These are phyloP conservation scores for Areca catechu DNA, from an alignment of 176 grass and related monocot genomes.

Conservation along the genomic window DNA sequence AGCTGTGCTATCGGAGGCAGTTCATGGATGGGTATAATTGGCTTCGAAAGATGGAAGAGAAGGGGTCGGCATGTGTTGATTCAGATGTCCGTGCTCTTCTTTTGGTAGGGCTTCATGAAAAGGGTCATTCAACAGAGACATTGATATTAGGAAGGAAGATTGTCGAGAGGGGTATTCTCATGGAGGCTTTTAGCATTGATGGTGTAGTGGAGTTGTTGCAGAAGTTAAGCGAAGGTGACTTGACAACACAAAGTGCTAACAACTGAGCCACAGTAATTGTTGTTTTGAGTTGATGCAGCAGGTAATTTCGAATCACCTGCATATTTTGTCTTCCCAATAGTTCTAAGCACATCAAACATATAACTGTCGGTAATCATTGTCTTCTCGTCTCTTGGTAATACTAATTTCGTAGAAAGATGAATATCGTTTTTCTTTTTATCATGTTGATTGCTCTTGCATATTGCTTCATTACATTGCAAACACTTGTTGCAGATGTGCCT, in stretches of 20 bases:
- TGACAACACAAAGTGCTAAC: conserved; percentile 26
- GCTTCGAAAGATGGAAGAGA: conserved; percentile 33
- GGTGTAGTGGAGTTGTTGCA: conserved; percentile 38
- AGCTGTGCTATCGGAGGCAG: conserved; percentile 27
- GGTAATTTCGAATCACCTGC: too few species aligned
- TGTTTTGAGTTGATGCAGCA: too few species aligned
- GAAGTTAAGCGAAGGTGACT: conserved; percentile 35
- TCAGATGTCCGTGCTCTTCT: conserved; percentile 40
- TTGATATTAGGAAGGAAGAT: conserved; percentile 28
- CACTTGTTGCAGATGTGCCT: too few species aligned
- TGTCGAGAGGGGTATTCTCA: conserved; percentile 25
- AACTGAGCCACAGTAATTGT: not conserved
- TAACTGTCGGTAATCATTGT: too few species aligned
- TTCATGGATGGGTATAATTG: conserved; percentile 50
- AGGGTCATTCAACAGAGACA: conserved; percentile 36
- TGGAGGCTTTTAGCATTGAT: conserved; percentile 39
- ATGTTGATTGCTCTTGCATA: too few species aligned
- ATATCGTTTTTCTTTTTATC: too few species aligned
- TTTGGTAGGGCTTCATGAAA: conserved; percentile 40
- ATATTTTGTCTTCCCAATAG: too few species aligned
- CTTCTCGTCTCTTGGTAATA: too few species aligned
- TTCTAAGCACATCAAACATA: too few species aligned
- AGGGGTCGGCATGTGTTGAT: conserved; percentile 39
- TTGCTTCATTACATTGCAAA: too few species aligned
- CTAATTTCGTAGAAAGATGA: too few species aligned